These are phyloP conservation scores for Fusarium nanum DNA, from an alignment of 2,329 filamentous ascomycete genomes.

Conservation along the genomic window DNA sequence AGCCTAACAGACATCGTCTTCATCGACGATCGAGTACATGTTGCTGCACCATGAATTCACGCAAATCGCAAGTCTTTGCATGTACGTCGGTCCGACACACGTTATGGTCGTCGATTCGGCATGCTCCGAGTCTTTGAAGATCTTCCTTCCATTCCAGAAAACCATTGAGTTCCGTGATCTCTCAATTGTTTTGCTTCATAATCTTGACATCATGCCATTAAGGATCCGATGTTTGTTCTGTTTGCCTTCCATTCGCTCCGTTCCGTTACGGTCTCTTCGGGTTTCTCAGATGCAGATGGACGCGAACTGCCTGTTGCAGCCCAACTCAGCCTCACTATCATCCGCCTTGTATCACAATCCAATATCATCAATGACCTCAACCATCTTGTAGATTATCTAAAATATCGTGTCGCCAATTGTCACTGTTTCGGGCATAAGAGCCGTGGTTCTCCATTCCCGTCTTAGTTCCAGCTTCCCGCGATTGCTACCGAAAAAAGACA, in stretches of 20 bases:
- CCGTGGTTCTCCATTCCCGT: constrained; percentile 10
- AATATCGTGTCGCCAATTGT: constrained; percentile 23
- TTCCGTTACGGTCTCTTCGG: constrained; percentile 22
- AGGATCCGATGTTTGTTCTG: neutral
- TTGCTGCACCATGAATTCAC: neutral
- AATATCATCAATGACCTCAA: neutral
- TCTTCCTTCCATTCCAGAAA: neutral
- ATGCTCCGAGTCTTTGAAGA: constrained; percentile 3
- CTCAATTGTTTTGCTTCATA: constrained; percentile 6
- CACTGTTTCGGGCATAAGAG: constrained; percentile 15
- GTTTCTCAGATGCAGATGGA: constrained; percentile 10
- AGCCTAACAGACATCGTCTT: constrained; percentile 13
- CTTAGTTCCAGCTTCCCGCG: constrained; percentile 1
- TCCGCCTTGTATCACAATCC: constrained; percentile 5
- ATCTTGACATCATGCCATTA: constrained; percentile 5
- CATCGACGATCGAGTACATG: constrained; percentile 22
- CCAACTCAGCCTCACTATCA: neutral
- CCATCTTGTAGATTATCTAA: neutral
- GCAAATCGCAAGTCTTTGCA: constrained; percentile 1
- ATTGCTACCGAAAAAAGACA: constrained; percentile 2
- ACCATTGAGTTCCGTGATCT: neutral
- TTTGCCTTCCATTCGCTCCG: constrained; percentile 21
- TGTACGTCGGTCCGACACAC: constrained; percentile 20
- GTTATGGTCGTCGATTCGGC: constrained; percentile 27
- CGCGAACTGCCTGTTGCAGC: neutral